Percentiles rank a stretch among this genome's conserved stretches.
phyloP scores from a whole-genome alignment of 495 filamentous ascomycete genomes.

The Schizothecium vesticola region DNA sequence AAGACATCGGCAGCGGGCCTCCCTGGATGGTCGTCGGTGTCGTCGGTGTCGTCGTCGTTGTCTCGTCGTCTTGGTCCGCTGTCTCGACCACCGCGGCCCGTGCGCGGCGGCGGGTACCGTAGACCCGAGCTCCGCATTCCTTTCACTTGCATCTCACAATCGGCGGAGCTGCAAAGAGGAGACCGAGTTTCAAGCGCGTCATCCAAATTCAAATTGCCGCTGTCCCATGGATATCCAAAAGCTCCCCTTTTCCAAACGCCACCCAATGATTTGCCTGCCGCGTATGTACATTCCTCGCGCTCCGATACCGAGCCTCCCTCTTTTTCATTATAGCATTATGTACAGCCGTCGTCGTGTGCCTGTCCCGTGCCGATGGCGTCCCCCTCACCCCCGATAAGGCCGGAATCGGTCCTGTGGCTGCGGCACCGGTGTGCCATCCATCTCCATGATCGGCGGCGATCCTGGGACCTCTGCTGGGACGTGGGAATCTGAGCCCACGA shows the following conservation, averaged over 20 bases:
- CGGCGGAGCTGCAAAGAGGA: neutral
- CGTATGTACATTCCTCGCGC: neutral
- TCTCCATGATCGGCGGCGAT: slow-evolving; percentile 4
- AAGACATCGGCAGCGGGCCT: neutral
- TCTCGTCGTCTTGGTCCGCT: neutral
- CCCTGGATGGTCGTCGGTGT: neutral
- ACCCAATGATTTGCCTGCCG: neutral
- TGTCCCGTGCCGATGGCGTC: too few species aligned
- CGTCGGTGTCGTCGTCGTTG: neutral
- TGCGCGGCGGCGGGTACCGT: neutral
- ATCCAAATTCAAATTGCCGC: neutral
- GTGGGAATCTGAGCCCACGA: slow-evolving; percentile 7
- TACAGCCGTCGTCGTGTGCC: neutral
- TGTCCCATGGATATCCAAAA: neutral
- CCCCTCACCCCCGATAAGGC: neutral
- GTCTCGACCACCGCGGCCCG: neutral
- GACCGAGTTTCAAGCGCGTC: neutral
- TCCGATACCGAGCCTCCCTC: neutral
- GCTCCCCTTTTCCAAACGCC: neutral
- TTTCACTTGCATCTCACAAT: neutral
- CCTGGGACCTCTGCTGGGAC: slow-evolving; percentile 1
- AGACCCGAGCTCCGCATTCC: neutral
- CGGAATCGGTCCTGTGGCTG: neutral
- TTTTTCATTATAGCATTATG: neutral
- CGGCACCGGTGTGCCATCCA: slow-evolving; percentile 6